phyloP scores from a whole-genome alignment of 2,329 filamentous ascomycete genomes.

The Zymoseptoria crescenta region DNA sequence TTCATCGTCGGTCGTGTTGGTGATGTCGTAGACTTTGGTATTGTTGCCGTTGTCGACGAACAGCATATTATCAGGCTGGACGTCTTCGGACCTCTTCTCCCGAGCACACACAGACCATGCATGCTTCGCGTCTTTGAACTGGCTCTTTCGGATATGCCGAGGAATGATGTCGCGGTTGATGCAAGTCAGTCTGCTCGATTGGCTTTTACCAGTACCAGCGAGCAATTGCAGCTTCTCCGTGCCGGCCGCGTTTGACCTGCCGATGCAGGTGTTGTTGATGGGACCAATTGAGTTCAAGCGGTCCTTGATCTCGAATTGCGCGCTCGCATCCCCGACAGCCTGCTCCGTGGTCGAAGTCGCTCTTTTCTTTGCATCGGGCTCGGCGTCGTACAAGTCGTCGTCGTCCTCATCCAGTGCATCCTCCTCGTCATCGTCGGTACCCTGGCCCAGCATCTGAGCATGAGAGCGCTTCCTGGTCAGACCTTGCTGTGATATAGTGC shows the following conservation, averaged over 20 bases:
- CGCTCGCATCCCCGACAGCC: constrained; percentile 49
- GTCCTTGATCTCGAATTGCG: constrained; percentile 67
- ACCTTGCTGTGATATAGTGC: constrained; percentile 59
- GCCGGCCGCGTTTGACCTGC: constrained; percentile 40
- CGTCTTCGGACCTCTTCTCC: not conserved
- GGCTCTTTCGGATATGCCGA: constrained; percentile 59
- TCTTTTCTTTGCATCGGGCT: constrained; percentile 37
- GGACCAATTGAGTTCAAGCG: constrained; percentile 69
- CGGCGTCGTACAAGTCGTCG: constrained; percentile 58
- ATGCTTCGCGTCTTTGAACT: constrained; percentile 63
- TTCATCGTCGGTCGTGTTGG: constrained; percentile 4
- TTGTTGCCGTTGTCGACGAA: constrained; percentile 25
- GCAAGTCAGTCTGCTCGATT: constrained; percentile 62
- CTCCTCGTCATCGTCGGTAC: constrained; percentile 41
- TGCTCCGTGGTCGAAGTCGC: constrained; percentile 29
- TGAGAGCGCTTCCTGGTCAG: constrained; percentile 57
- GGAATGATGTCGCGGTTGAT: constrained; percentile 73
- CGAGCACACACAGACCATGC: constrained; percentile 65
- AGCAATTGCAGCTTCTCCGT: constrained; percentile 43
- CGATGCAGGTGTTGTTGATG: constrained; percentile 66
- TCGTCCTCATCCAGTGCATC: constrained; percentile 48
- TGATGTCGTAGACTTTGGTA: constrained; percentile 23
- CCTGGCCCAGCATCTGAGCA: constrained; percentile 49
- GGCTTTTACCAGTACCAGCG: constrained; percentile 54
- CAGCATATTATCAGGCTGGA: constrained; percentile 8